Base-by-base conservation (phyloP, 306 rosid genomes). In the Corylus americana region DNA sequence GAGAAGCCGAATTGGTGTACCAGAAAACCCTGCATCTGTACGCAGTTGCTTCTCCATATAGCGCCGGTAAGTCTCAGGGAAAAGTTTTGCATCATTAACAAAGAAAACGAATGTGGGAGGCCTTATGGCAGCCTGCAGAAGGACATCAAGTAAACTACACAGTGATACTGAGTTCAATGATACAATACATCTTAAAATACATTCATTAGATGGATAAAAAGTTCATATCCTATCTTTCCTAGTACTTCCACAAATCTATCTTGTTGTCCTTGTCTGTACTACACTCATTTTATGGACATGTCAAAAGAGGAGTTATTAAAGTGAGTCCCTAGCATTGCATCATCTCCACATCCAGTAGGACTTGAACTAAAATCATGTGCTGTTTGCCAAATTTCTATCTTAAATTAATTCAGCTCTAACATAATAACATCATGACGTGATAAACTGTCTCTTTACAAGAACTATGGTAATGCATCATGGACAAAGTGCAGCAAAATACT, bases 31-130 rank as follows among this genome's bases (percentile, higher is more conserved):
- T 59, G 98, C 98, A 86, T 91, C 88, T 51, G 80, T 1, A 18
- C 93, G 98, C 76, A 92, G 85, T 79, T 95, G 94, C 91, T 89
- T 95, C 91, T 90, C 97, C 97, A 95, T 92, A 82, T 84, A 95
- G 62, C 94, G 91, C 57, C 94, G 90, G 78, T 90, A 95, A 25
- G 97, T 91, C 80, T 92, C 94, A 3, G 98, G 86, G 78, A 95
- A 95, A 82, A 95, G 97, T 75, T 92, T 92, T 69, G 94, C 89
- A 87, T 95, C 98, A 80, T 95, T 92, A 58, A 95, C 98, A 80
- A 95, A 95, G 89, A 92, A 92, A 74, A 95, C 94, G 83, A 95
- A 92, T 51, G 98, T 92, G 29, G 98, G 98, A 14, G 98, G 98
- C 84, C 98, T 86, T 86, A 92, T 89, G 69, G 98, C 98, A 83